A percentile compares a stretch with the other conserved stretches of the same genome.
Evolutionary conservation across 345 rosid species (phyloP).

Genomic region (Passiflora organensis): DNA sequence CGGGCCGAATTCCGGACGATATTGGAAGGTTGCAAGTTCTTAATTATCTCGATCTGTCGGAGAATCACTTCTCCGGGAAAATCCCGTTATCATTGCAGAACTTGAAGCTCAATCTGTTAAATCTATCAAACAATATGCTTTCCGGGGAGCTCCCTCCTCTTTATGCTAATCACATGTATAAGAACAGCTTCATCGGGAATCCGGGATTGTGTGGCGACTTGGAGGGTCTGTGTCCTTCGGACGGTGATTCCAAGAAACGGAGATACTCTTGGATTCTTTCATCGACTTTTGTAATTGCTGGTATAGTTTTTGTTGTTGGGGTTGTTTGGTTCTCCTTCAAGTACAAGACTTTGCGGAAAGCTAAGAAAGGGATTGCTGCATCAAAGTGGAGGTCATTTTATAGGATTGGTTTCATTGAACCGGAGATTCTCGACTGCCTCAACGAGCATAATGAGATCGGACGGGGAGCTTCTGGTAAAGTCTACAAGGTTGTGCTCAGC

Average conservation of each 20-base stretch:
- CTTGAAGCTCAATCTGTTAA: slow-evolving; percentile 70
- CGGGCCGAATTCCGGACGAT: slow-evolving; percentile 61
- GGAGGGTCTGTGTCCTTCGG: slow-evolving; percentile 48
- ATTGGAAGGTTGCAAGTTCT: slow-evolving; percentile 66
- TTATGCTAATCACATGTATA: slow-evolving; percentile 45
- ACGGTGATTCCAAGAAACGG: slow-evolving; percentile 24
- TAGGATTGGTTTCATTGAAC: slow-evolving; percentile 10
- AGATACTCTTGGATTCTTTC: slow-evolving; percentile 58
- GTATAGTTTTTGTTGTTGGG: slow-evolving; percentile 47
- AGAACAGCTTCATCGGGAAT: slow-evolving; percentile 59
- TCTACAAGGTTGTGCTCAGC: neutral
- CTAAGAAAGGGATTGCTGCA: slow-evolving; percentile 30
- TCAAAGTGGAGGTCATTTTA: slow-evolving; percentile 43
- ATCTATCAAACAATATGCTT: slow-evolving; percentile 64
- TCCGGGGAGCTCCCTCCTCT: slow-evolving; percentile 67
- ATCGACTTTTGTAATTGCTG: slow-evolving; percentile 50
- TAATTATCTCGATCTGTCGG: slow-evolving; percentile 84
- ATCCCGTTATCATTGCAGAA: slow-evolving; percentile 66
- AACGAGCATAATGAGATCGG: slow-evolving; percentile 19
- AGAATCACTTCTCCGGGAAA: slow-evolving; percentile 57
- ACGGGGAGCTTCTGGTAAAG: slow-evolving; percentile 26
- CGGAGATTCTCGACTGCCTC: slow-evolving; percentile 11
- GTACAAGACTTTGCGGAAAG: slow-evolving; percentile 39
- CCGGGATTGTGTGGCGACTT: slow-evolving; percentile 67
- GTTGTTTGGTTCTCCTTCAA: slow-evolving; percentile 55